Conservation (phyloP, 2,329 filamentous ascomycete genomes). For the Didymella pinodella region DNA sequence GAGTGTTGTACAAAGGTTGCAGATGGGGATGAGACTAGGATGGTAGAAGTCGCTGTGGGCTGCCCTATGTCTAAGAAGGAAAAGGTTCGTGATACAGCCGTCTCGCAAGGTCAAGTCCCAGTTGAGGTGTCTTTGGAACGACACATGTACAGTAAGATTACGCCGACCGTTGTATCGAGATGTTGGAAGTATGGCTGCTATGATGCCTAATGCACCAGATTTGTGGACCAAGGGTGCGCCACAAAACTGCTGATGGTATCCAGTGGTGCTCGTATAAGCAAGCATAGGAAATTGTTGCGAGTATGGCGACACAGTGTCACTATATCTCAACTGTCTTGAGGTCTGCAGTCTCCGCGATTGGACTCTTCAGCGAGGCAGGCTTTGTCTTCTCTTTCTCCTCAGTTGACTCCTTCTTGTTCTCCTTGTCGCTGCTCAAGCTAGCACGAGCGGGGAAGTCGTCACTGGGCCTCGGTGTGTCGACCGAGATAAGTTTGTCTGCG, state of each 20-base stretch:
- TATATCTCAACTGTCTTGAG: conserved; percentile 61
- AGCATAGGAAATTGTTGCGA: neutral
- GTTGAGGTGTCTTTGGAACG: conserved; percentile 3
- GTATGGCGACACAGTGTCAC: conserved; percentile 11
- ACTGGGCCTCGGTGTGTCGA: conserved; percentile 53
- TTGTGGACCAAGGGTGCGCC: conserved; percentile 3
- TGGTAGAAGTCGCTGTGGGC: conserved; percentile 5
- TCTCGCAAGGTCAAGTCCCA: conserved; percentile 12
- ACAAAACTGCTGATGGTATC: conserved; percentile 19
- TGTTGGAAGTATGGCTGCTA: conserved; percentile 11
- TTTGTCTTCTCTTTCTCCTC: conserved; percentile 35
- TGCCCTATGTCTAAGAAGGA: conserved; percentile 15
- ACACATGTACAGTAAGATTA: conserved; percentile 23
- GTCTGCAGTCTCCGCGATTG: conserved; percentile 45
- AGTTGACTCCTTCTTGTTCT: conserved; percentile 43
- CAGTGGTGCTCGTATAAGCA: conserved; percentile 16
- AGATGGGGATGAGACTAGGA: conserved; percentile 6
- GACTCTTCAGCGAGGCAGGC: conserved; percentile 40
- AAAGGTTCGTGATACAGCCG: conserved; percentile 26
- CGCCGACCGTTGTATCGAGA: conserved; percentile 22
- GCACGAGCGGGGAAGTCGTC: conserved; percentile 43
- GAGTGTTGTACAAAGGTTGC: conserved; percentile 24
- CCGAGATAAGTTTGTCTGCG: conserved; percentile 54
- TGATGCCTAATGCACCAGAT: conserved; percentile 4
- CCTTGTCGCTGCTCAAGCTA: conserved; percentile 51